A percentile compares a stretch with the other conserved stretches of the same genome.
Conservation (phyloP, 371 early-diverging fungal species). For the Apophysomyces elegans region DNA sequence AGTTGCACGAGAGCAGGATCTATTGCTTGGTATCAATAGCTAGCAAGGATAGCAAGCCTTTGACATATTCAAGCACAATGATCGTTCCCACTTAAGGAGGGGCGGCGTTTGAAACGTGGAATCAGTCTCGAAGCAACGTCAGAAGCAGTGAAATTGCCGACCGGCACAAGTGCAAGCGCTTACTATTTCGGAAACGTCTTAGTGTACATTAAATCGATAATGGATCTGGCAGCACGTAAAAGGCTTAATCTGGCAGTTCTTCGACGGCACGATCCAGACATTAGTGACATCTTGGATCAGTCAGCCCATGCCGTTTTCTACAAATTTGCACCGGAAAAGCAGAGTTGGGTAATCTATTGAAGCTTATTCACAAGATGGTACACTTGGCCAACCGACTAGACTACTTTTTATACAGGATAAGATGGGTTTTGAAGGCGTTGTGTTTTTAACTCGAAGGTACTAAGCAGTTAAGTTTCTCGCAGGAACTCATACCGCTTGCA, state of each 20-base stretch:
- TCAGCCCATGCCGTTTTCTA: conserved; percentile 82
- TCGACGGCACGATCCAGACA: conserved; percentile 70
- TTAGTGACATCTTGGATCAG: conserved; percentile 70
- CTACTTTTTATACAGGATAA: conserved; percentile 55
- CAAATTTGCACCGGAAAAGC: conserved; percentile 64
- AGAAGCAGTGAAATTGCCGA: background rate
- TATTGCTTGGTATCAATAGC: background rate
- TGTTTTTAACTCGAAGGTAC: conserved; percentile 65
- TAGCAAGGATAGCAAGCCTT: background rate
- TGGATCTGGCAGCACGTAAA: conserved; percentile 66
- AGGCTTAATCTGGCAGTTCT: conserved; percentile 75
- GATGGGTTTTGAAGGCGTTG: conserved; percentile 70
- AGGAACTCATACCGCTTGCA: background rate
- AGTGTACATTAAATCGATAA: conserved; percentile 16
- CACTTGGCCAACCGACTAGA: conserved; percentile 1
- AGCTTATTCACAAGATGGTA: background rate
- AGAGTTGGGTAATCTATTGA: conserved; percentile 67
- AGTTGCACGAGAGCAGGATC: background rate
- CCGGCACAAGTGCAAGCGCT: background rate
- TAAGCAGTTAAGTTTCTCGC: background rate
- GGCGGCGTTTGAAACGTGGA: background rate
- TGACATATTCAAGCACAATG: conserved; percentile 1
- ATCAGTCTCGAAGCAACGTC: conserved; percentile 5
- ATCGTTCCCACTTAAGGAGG: background rate
- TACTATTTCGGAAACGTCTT: background rate